phyloP scores from a whole-genome alignment of 352 stramenopile genomes.

The Phytophthora brassicae region DNA sequence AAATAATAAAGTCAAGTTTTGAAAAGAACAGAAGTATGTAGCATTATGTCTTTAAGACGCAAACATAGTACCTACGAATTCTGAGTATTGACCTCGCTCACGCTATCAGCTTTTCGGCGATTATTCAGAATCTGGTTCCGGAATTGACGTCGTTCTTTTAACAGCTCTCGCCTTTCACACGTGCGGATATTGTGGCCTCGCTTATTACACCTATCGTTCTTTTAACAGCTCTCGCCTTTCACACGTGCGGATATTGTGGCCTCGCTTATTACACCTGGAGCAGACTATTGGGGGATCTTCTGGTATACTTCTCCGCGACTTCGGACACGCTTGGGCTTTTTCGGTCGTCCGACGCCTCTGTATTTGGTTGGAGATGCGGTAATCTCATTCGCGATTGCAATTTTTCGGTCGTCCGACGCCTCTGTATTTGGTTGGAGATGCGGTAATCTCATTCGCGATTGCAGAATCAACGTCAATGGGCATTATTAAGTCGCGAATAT shows the following conservation, averaged over 20 bases:
- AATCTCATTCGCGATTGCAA: background rate
- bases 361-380: background rate
- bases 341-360: background rate
- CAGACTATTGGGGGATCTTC: background rate
- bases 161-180: background rate
- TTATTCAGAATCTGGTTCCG: background rate
- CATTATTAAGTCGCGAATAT: background rate
- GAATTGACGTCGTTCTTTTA: background rate
- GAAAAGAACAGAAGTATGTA: no score
- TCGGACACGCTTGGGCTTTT: background rate
- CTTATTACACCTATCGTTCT: background rate
- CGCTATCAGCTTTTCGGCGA: background rate
- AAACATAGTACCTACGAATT: no score
- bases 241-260: background rate
- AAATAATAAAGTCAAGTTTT: no score
- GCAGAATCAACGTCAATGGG: background rate
- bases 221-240: background rate
- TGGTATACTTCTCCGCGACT: background rate
- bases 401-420: background rate
- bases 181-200: background rate
- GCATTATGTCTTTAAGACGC: no score
- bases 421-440: background rate
- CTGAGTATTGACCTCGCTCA: background rate
- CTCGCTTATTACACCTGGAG: background rate
- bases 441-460: background rate